Percentiles rank a stretch among this genome's conserved stretches.
phyloP scores from a whole-genome alignment of 78 protist genomes.

The Cavenderia fasciculata region DNA sequence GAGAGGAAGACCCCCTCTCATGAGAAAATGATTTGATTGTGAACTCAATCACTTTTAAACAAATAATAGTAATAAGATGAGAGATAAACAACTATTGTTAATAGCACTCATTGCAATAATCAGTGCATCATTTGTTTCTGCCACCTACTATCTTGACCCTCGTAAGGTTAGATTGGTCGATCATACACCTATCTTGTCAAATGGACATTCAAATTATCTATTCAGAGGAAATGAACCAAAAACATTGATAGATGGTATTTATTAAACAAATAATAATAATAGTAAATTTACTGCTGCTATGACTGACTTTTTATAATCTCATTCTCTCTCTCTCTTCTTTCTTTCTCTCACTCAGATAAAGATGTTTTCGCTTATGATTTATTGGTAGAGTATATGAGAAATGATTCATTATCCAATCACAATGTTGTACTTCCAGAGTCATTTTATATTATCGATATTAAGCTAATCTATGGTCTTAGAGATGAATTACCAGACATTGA shows the following conservation, averaged over 20 bases:
- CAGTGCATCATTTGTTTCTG: neutral
- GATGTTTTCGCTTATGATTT: conserved; percentile 35
- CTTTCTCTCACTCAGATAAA: neutral
- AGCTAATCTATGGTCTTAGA: conserved; percentile 12
- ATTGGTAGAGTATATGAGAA: conserved; percentile 17
- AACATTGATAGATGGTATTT: conserved; percentile 19
- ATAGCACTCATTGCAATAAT: neutral
- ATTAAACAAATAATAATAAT: no score
- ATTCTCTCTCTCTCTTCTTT: neutral
- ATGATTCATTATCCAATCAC: neutral
- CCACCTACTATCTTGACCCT: conserved; percentile 8
- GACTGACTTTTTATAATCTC: no score
- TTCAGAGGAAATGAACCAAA: conserved; percentile 74
- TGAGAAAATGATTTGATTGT: no score
- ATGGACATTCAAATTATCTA: conserved; percentile 26
- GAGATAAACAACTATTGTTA: no score
- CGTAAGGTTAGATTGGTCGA: conserved; percentile 56
- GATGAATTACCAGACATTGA: conserved; percentile 27
- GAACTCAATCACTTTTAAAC: no score
- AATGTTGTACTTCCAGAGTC: conserved; percentile 30
- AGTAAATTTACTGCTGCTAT: no score
- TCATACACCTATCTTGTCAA: neutral
- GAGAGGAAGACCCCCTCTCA: no score
- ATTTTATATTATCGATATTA: conserved; percentile 55
- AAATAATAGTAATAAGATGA: no score